Percentiles rank a stretch among this genome's conserved stretches.
phyloP scores from a whole-genome alignment of 2,329 filamentous ascomycete species.

The Coniochaeta sp. region DNA sequence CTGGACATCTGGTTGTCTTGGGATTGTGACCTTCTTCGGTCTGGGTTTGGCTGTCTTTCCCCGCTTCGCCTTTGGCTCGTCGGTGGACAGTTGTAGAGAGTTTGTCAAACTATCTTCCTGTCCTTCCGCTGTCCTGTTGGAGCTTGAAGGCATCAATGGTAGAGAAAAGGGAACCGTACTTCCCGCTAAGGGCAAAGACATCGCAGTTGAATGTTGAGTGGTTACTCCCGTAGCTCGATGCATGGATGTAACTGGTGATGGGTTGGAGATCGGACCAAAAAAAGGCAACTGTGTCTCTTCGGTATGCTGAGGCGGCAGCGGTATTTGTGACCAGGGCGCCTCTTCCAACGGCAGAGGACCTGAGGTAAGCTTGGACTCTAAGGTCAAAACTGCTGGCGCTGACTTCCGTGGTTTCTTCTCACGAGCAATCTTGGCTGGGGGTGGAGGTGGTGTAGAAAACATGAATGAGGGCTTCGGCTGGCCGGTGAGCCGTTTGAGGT shows the following conservation, averaged over 20 bases:
- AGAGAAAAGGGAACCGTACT: not conserved
- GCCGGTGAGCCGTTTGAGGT: constrained; percentile 26
- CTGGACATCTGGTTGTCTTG: constrained; percentile 8
- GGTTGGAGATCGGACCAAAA: no score
- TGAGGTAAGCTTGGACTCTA: not conserved
- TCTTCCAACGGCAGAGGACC: not conserved
- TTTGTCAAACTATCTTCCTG: not conserved
- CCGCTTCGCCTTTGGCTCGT: not conserved
- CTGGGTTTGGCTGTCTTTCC: not conserved
- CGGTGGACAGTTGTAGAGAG: not conserved
- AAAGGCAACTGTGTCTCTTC: no score
- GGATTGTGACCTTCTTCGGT: not conserved
- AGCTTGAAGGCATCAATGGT: not conserved
- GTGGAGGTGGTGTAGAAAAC: not conserved
- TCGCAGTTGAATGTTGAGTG: not conserved
- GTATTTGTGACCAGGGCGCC: not conserved
- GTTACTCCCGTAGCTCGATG: no score
- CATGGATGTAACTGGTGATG: no score
- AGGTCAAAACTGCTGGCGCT: constrained; percentile 5
- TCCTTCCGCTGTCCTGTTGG: not conserved
- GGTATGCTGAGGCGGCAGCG: no score
- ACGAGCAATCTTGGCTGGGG: not conserved
- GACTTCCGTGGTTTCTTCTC: constrained; percentile 13
- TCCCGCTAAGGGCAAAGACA: not conserved
- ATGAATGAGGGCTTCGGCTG: constrained; percentile 3